These are phyloP conservation scores for Artemisia annua DNA, from an alignment of 129 eudicot species.

Conservation along the genomic window DNA sequence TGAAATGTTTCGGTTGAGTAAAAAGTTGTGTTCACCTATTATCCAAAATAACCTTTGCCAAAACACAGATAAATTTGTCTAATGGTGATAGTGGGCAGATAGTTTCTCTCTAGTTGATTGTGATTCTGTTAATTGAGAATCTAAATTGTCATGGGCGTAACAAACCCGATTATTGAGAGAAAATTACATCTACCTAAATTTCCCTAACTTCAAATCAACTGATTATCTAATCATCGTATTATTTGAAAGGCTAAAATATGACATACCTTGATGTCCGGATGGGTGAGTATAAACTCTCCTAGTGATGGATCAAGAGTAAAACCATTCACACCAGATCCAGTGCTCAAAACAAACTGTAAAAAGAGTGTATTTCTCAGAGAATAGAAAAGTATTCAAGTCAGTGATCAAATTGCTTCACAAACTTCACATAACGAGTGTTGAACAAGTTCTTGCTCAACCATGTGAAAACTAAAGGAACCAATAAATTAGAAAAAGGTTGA, in stretches of 20 bases:
- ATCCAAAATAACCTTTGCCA: neutral
- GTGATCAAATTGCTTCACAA: neutral
- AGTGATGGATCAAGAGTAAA: conserved; percentile 98
- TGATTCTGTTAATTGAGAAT: neutral
- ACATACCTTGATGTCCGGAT: conserved; percentile 86
- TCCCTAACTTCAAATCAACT: neutral
- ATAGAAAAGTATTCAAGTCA: neutral
- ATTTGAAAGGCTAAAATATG: neutral
- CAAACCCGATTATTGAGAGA: too few species aligned
- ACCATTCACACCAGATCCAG: conserved; percentile 94
- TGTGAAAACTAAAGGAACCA: neutral
- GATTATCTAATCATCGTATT: neutral
- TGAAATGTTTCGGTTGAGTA: neutral
- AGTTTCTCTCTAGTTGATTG: neutral
- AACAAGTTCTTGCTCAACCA: neutral
- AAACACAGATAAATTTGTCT: neutral
- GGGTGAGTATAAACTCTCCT: conserved; percentile 96
- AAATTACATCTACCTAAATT: neutral
- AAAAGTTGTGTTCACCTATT: neutral
- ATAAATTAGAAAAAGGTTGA: neutral
- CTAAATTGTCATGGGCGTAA: neutral
- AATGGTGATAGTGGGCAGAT: neutral
- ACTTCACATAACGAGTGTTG: neutral
- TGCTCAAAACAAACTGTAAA: conserved; percentile 81
- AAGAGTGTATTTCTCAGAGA: conserved; percentile 4